A percentile compares a stretch with the other conserved stretches of the same genome.
phyloP scores from a whole-genome alignment of 2,329 filamentous ascomycete genomes.

The Aurifilum marmelostoma region DNA sequence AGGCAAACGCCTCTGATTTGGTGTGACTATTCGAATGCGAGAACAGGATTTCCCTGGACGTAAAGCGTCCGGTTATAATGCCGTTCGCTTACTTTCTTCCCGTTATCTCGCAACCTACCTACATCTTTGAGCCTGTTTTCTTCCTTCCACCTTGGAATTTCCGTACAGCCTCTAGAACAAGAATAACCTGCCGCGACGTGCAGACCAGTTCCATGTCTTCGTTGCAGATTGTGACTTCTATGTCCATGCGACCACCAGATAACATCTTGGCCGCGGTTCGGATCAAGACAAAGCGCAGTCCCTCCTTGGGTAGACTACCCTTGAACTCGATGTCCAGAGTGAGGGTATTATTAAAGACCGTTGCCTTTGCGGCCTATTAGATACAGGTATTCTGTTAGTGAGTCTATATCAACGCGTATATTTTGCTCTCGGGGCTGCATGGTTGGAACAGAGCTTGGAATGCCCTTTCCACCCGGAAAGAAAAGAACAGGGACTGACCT shows the following conservation, averaged over 20 bases:
- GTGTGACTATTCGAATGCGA: too few species aligned
- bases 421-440: too few species aligned
- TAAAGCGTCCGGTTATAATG: too few species aligned
- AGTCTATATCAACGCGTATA: too few species aligned
- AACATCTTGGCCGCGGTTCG: constrained; percentile 33
- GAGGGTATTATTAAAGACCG: constrained; percentile 31
- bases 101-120: neutral
- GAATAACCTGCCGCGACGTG: constrained; percentile 30
- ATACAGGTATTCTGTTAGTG: neutral
- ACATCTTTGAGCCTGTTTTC: neutral
- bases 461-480: too few species aligned
- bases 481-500: constrained; percentile 30
- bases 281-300: constrained; percentile 33
- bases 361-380: constrained; percentile 4
- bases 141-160: constrained; percentile 28
- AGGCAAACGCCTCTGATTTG: too few species aligned
- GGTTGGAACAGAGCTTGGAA: too few species aligned
- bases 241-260: constrained; percentile 32
- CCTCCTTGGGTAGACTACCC: constrained; percentile 31
- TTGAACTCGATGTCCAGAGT: constrained; percentile 37
- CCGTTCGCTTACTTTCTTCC: too few species aligned
- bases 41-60: too few species aligned
- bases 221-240: constrained; percentile 33
- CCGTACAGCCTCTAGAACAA: constrained; percentile 32
- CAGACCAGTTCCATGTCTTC: constrained; percentile 33